Percentiles rank a stretch among this genome's conserved stretches.
Conservation (phyloP, 176 grass and related monocot genomes). For the Stipa capillata region DNA sequence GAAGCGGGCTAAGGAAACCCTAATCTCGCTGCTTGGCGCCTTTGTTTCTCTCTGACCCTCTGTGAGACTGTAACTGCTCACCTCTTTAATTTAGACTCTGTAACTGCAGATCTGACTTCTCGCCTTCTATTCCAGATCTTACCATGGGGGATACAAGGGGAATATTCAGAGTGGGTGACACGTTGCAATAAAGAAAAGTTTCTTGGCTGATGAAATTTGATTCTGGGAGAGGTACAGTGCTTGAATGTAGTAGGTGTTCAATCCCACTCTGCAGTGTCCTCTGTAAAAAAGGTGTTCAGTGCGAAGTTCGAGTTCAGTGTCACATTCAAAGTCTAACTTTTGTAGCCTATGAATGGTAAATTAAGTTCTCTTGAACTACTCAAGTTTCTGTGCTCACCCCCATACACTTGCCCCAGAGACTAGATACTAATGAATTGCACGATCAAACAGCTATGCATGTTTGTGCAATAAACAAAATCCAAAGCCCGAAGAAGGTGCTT, state of each 20-base stretch:
- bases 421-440: too few relatives aligned
- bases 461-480: background rate
- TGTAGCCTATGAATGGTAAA: background rate
- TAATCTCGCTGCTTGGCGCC: background rate
- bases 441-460: background rate
- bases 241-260: background rate
- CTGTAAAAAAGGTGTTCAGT: too few relatives aligned
- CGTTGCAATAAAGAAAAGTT: constrained; percentile 8
- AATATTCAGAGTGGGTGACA: constrained; percentile 22
- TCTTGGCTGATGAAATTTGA: background rate
- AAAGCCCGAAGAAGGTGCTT: background rate
- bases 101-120: constrained; percentile 38
- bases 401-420: too few relatives aligned
- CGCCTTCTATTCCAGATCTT: constrained; percentile 44
- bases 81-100: background rate
- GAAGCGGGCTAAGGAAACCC: constrained; percentile 29
- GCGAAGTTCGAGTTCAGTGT: background rate
- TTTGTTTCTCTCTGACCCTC: background rate
- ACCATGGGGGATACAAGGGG: constrained; percentile 19
- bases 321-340: background rate
- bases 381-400: background rate
- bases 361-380: background rate
- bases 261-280: too few relatives aligned
- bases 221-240: background rate
- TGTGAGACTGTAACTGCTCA: background rate